Conservation (phyloP, 1,139 yeast species). For the Kodamaea ohmeri region DNA sequence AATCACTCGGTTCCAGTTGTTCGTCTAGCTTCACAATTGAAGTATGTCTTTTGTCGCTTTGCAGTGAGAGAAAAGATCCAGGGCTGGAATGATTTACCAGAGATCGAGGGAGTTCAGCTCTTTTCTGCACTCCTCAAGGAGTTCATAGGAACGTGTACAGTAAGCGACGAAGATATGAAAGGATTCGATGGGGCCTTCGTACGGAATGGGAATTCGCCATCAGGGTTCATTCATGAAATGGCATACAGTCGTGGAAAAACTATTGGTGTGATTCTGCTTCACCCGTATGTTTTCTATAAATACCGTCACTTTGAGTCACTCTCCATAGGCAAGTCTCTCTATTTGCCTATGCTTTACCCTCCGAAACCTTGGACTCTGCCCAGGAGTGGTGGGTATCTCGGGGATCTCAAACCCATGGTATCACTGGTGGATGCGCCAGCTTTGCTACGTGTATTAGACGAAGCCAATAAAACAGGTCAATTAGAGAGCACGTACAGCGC, state of each 20-base stretch:
- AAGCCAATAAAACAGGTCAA: constrained; percentile 35
- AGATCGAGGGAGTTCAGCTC: constrained; percentile 24
- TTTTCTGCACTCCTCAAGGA: constrained; percentile 23
- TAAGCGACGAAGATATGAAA: constrained; percentile 11
- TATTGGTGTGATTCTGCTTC: constrained; percentile 24
- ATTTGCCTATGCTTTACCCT: constrained; percentile 40
- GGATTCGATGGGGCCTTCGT: constrained; percentile 1
- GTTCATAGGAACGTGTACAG: constrained; percentile 21
- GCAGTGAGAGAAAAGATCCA: constrained; percentile 9
- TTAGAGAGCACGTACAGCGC: constrained; percentile 31
- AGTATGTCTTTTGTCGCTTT: constrained; percentile 16
- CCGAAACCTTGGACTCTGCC: constrained; percentile 40
- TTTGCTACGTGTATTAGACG: constrained; percentile 22
- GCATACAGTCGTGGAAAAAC: constrained; percentile 6
- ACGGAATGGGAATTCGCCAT: background rate
- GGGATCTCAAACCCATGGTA: constrained; percentile 26
- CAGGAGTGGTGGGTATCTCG: constrained; percentile 35
- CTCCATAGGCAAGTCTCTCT: constrained; percentile 18
- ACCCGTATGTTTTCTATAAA: constrained; percentile 25
- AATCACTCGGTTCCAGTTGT: constrained; percentile 18
- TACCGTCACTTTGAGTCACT: constrained; percentile 17
- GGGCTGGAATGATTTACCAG: constrained; percentile 14
- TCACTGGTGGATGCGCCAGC: constrained; percentile 20
- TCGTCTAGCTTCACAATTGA: constrained; percentile 16
- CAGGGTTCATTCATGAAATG: constrained; percentile 11